Percentiles rank a stretch among this genome's conserved stretches.
These are phyloP conservation scores for Cytospora piceae DNA, from an alignment of 2,329 filamentous ascomycete species.

Conservation along the genomic window DNA sequence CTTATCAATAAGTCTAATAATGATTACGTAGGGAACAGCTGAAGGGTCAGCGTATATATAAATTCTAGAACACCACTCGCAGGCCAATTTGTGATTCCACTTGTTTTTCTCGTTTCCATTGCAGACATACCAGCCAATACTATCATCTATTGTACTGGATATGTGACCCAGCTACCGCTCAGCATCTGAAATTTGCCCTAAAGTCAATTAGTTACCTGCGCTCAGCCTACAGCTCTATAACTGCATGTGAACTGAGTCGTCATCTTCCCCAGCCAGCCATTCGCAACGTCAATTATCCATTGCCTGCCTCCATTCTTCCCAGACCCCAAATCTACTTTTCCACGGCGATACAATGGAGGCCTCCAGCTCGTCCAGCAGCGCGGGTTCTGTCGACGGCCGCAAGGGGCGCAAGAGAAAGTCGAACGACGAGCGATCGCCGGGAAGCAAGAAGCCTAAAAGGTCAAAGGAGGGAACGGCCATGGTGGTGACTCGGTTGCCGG, in stretches of 20 bases:
- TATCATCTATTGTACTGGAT: no score
- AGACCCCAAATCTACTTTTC: not conserved
- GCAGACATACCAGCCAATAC: no score
- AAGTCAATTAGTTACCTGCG: not conserved
- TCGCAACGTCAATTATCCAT: not conserved
- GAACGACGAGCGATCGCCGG: constrained; percentile 14
- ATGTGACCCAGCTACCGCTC: no score
- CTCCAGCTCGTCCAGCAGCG: constrained; percentile 9
- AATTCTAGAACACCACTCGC: not conserved
- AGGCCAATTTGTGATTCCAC: not conserved
- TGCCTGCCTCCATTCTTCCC: not conserved
- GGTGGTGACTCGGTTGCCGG: constrained; percentile 48
- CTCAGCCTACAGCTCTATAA: not conserved
- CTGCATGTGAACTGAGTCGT: no score
- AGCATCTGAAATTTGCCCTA: no score
- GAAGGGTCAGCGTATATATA: not conserved
- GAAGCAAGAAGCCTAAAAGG: constrained; percentile 31
- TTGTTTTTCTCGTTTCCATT: no score
- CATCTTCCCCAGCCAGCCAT: not conserved
- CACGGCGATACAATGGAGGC: constrained; percentile 12
- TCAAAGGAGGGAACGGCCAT: constrained; percentile 15
- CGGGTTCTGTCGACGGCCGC: constrained; percentile 11
- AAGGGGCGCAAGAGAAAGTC: constrained; percentile 13
- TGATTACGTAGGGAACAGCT: not conserved
- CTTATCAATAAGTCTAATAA: not conserved